These are phyloP conservation scores for Sarocladium strictum DNA, from an alignment of 2,329 filamentous ascomycete species.

Conservation along the genomic window DNA sequence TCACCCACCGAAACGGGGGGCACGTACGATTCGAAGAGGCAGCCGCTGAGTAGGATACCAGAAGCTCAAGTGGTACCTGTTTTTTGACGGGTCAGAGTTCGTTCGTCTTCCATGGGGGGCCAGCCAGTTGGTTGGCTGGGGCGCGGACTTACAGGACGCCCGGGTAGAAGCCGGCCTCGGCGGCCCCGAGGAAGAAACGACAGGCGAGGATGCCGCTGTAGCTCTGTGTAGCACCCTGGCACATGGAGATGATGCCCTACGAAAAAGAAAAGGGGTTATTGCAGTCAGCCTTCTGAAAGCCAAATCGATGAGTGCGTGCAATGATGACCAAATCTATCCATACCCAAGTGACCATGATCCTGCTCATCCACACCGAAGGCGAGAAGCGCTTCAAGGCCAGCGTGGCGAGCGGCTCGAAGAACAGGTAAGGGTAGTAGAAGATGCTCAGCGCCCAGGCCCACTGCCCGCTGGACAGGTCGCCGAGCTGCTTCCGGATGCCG, in stretches of 20 bases:
- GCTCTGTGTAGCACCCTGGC: constrained; percentile 17
- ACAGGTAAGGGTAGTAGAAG: constrained; percentile 21
- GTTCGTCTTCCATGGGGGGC: too few species aligned
- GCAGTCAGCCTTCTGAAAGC: too few species aligned
- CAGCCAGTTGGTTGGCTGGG: too few species aligned
- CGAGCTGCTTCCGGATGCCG: constrained; percentile 19
- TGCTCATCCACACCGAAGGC: constrained; percentile 19
- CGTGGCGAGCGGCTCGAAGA: constrained; percentile 19
- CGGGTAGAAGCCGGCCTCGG: constrained; percentile 24
- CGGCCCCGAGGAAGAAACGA: constrained; percentile 21
- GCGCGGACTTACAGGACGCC: constrained; percentile 17
- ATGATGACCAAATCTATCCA: too few species aligned
- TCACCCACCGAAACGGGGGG: too few species aligned
- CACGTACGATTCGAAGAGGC: constrained; percentile 22
- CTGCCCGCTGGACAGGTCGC: constrained; percentile 16
- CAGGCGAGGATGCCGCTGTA: constrained; percentile 20
- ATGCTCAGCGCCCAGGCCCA: constrained; percentile 20
- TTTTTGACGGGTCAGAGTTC: not conserved
- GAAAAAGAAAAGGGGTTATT: too few species aligned
- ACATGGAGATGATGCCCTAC: constrained; percentile 18
- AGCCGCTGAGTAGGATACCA: constrained; percentile 27
- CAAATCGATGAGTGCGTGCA: too few species aligned
- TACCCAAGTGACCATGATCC: constrained; percentile 20
- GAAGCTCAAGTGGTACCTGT: constrained; percentile 19
- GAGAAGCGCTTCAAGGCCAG: constrained; percentile 18